phyloP scores from a whole-genome alignment of 2,329 filamentous ascomycete species.

The Epichloe coenophiala region DNA sequence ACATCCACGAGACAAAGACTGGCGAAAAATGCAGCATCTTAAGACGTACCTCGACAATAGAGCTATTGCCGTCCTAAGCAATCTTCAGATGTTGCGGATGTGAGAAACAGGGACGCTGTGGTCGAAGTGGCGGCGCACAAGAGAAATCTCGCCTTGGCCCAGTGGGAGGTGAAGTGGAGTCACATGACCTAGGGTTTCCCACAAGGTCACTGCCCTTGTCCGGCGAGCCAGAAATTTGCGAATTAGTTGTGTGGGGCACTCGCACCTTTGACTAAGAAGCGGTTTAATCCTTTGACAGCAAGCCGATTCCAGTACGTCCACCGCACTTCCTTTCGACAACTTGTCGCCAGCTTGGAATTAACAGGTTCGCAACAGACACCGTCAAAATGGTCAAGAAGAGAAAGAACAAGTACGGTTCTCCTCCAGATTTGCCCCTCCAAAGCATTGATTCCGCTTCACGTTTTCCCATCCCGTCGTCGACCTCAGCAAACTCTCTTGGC shows the following conservation, averaged over 20 bases:
- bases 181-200: constrained; percentile 17
- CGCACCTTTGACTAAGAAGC: constrained; percentile 5
- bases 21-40: constrained; percentile 30
- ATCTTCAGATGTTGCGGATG: constrained; percentile 39
- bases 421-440: neutral
- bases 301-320: neutral
- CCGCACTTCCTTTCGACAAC: constrained; percentile 12
- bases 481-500: neutral
- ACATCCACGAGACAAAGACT: constrained; percentile 14
- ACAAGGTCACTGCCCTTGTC: constrained; percentile 10
- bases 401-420: constrained; percentile 47
- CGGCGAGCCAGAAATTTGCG: constrained; percentile 2
- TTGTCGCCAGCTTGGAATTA: constrained; percentile 16
- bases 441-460: neutral
- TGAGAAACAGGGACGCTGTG: constrained; percentile 10
- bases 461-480: constrained; percentile 1
- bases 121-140: constrained; percentile 17
- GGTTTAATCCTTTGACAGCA: neutral
- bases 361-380: constrained; percentile 32
- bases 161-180: constrained; percentile 5
- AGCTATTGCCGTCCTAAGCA: constrained; percentile 49
- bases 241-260: constrained; percentile 6
- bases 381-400: constrained; percentile 61
- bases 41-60: constrained; percentile 51
- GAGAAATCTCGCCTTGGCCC: constrained; percentile 14